These are phyloP conservation scores for Tricholoma saponaceum DNA, from an alignment of 768 basidiomycete species.

Conservation along the genomic window DNA sequence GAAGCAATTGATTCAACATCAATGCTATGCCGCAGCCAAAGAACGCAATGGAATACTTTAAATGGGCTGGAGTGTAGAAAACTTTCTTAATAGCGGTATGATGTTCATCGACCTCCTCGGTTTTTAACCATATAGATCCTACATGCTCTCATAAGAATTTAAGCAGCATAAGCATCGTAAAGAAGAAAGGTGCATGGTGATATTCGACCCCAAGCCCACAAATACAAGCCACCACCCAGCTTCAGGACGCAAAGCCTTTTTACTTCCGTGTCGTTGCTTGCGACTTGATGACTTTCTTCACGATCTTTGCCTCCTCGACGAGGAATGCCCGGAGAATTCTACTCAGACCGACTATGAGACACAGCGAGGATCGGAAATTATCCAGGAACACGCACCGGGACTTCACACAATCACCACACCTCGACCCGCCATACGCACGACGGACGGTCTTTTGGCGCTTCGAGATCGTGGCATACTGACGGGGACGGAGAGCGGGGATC, in stretches of 20 bases:
- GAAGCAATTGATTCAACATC: too few relatives aligned
- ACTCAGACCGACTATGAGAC: conserved; percentile 3
- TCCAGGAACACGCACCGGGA: conserved; percentile 60
- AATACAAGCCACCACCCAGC: neutral
- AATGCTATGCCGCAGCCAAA: too few relatives aligned
- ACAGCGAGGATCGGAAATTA: neutral
- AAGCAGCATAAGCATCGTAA: conserved; percentile 9
- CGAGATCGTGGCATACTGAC: conserved; percentile 92
- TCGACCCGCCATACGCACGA: conserved; percentile 95
- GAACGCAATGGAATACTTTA: too few relatives aligned
- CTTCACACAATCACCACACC: conserved; percentile 95
- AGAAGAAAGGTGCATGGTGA: conserved; percentile 16
- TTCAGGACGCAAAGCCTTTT: conserved; percentile 6
- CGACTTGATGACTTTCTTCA: conserved; percentile 98
- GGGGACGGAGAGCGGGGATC: conserved; percentile 94
- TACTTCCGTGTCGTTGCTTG: conserved; percentile 46
- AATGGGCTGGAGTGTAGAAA: neutral
- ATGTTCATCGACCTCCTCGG: conserved; percentile 11
- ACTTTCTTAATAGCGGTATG: neutral
- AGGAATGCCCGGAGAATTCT: conserved; percentile 98
- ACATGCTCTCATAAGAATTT: conserved; percentile 24
- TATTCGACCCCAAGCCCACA: conserved; percentile 11
- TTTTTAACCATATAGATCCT: conserved; percentile 15
- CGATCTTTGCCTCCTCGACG: conserved; percentile 99
- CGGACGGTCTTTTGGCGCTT: conserved; percentile 97